Conservation (phyloP, 805 yeast genomes). For the Metschnikowia lochheadii region DNA sequence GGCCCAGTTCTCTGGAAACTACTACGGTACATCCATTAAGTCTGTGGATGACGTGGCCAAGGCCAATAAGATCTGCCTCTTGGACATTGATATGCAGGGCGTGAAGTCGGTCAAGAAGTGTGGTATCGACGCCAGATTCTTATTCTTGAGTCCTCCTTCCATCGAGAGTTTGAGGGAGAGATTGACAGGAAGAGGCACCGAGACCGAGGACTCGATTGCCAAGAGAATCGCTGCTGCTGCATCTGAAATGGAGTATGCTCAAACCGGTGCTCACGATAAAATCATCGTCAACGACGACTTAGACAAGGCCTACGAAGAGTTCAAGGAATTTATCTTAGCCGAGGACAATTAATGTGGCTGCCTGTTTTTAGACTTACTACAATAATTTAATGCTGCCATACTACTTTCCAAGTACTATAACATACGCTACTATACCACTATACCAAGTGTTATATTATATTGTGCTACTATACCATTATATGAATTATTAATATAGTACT, state of each 20-base stretch:
- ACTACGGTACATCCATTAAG: conserved; percentile 88
- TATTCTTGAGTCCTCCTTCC: conserved; percentile 92
- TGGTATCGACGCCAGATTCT: conserved; percentile 74
- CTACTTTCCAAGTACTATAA: no score
- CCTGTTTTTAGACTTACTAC: no score
- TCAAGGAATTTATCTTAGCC: conserved; percentile 69
- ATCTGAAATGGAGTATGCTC: conserved; percentile 83
- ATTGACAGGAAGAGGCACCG: conserved; percentile 89
- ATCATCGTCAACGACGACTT: conserved; percentile 87
- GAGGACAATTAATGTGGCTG: conserved; percentile 9
- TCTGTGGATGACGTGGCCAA: conserved; percentile 72
- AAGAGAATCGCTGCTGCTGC: conserved; percentile 85
- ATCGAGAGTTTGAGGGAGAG: conserved; percentile 72
- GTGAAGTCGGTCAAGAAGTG: conserved; percentile 87
- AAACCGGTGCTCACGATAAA: conserved; percentile 89
- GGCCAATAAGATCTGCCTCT: conserved; percentile 72
- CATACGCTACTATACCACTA: no score
- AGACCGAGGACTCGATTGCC: conserved; percentile 76
- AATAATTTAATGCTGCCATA: no score
- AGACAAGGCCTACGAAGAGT: conserved; percentile 79
- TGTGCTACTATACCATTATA: no score
- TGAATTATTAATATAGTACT: no score
- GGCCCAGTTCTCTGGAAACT: conserved; percentile 98
- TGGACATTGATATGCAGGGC: conserved; percentile 99
- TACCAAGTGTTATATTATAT: no score